These are phyloP conservation scores for Macrolepiota fuliginosa DNA, from an alignment of 768 basidiomycete species.

Conservation along the genomic window DNA sequence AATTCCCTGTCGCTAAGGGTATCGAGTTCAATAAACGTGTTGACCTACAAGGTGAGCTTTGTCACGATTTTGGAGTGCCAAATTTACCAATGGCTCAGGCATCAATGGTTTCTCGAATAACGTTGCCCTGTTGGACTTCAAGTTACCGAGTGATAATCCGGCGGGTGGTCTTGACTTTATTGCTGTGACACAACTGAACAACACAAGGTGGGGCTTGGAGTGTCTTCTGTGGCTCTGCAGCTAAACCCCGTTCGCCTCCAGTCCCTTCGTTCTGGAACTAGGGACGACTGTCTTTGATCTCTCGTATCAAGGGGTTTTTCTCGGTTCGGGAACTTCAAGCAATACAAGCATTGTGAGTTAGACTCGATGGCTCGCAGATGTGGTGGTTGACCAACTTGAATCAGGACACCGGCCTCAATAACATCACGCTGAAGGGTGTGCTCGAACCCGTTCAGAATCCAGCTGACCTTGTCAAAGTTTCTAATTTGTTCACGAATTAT, in stretches of 20 bases:
- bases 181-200: slow-evolving; percentile 52
- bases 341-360: slow-evolving; percentile 50
- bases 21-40: slow-evolving; percentile 63
- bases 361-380: slow-evolving; percentile 1
- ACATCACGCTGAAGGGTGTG: slow-evolving; percentile 55
- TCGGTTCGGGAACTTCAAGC: slow-evolving; percentile 54
- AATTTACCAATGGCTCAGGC: slow-evolving; percentile 29
- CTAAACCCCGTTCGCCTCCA: slow-evolving; percentile 19
- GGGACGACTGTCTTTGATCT: slow-evolving; percentile 67
- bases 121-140: slow-evolving; percentile 54
- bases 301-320: slow-evolving; percentile 50
- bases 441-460: slow-evolving; percentile 51
- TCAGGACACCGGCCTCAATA: slow-evolving; percentile 53
- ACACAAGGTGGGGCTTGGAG: slow-evolving; percentile 44
- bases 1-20: slow-evolving; percentile 65
- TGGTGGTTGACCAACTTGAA: slow-evolving; percentile 2
- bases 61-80: not conserved
- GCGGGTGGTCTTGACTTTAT: slow-evolving; percentile 66
- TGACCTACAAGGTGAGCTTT: slow-evolving; percentile 47
- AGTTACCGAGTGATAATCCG: slow-evolving; percentile 65
- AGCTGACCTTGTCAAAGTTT: slow-evolving; percentile 45
- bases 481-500: slow-evolving; percentile 67
- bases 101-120: slow-evolving; percentile 61
- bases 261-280: slow-evolving; percentile 67
- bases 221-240: not conserved